phyloP scores from a whole-genome alignment of 2,329 filamentous ascomycete genomes.

The Aspergillus thermomutatus region DNA sequence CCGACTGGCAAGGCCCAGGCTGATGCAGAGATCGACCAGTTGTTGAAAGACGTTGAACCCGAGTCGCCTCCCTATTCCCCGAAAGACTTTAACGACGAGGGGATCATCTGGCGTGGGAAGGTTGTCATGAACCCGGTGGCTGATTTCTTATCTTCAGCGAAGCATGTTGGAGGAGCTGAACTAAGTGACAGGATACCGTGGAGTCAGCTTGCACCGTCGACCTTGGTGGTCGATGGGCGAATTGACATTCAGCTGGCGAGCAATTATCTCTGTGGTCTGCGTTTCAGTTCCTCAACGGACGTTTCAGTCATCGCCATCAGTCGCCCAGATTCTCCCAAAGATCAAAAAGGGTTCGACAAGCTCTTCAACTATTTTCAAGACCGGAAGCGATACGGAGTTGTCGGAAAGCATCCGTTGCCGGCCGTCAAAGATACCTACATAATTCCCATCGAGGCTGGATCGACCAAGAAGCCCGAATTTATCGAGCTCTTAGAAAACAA shows the following conservation, averaged over 20 bases:
- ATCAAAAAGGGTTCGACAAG: conserved; percentile 63
- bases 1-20: conserved; percentile 53
- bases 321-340: conserved; percentile 56
- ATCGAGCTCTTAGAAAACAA: conserved; percentile 85
- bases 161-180: conserved; percentile 80
- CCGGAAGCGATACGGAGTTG: conserved; percentile 81
- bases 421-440: conserved; percentile 89
- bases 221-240: conserved; percentile 60
- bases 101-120: conserved; percentile 74
- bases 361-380: conserved; percentile 85
- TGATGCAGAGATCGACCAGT: conserved; percentile 84
- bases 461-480: conserved; percentile 71
- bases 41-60: conserved; percentile 77
- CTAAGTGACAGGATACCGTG: conserved; percentile 66
- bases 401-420: conserved; percentile 69
- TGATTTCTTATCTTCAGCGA: conserved; percentile 72
- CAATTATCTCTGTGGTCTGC: conserved; percentile 84
- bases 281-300: conserved; percentile 78
- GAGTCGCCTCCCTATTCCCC: conserved; percentile 83
- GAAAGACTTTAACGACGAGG: conserved; percentile 67
- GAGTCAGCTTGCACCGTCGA: conserved; percentile 69
- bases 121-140: conserved; percentile 74
- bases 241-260: conserved; percentile 80
- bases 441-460: conserved; percentile 74
- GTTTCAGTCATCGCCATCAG: conserved; percentile 75